Evolutionary conservation across 176 grass and related monocot species (phyloP), one percentile per base, ranked within the genome.

Genomic region (Avena insularis): DNA sequence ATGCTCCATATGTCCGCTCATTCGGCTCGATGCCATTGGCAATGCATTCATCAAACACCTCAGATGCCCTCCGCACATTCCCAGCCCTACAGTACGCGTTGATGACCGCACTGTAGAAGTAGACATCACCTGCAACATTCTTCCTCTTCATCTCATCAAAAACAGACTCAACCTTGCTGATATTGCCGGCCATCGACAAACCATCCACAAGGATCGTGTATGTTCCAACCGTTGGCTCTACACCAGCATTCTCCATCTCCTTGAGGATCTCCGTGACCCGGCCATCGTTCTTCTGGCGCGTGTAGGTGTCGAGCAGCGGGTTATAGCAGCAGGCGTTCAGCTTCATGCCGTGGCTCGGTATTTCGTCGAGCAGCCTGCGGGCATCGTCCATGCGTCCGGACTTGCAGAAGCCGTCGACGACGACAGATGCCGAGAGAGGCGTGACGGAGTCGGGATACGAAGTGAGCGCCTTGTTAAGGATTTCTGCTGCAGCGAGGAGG

Each of bases 31-130:
- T 47, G n/a, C 88, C 90, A 15, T 29, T 89, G 88, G 36, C 85
- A 47, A 88, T 71, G 38, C 92, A 96, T 72, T 94, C 90, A 45
- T 96, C 97, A 7, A 98, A 98, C 19, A 96, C 79, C 59, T 89
- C 87, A 0, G 90, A 88, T 0, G 94, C 97, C 82, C 87, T 94
- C 76, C 87, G 87, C 58, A 98, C 87, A 9, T 96, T 93, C 58
- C 92, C 92, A 10, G 70, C 88, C 38, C 90, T 84, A 40, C 97
- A 91, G 56, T 94, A 88, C 0, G 89, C 90, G 4, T 89, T 85
- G 73, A 96, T 90, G 56, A 96, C 54, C 2, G 90, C 65, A 1
- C 90, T 94, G 75, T 98, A 96, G 11, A 96, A 70, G 77, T 93
- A 81, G 11, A 90, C 71, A 49, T 98, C 97, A 19, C 90, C 93